These are phyloP conservation scores for Aureobasidium sp. DNA, from an alignment of 2,329 filamentous ascomycete species.

Conservation along the genomic window DNA sequence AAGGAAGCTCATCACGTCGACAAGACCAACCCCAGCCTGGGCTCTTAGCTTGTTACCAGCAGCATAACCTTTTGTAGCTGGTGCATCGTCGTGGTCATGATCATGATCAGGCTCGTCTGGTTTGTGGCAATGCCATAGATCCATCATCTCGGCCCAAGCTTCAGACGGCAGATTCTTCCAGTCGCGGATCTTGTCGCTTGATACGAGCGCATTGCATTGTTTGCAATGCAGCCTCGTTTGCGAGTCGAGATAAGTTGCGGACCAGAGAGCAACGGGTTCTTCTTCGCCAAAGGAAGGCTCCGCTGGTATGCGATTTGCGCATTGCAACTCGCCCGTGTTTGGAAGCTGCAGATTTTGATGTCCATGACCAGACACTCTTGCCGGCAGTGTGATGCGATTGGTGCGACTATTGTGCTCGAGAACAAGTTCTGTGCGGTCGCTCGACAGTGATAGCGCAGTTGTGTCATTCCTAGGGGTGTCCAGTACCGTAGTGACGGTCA, in stretches of 20 bases:
- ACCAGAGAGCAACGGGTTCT: constrained; percentile 36
- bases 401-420: constrained; percentile 38
- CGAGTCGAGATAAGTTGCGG: constrained; percentile 27
- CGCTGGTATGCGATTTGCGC: constrained; percentile 2
- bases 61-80: constrained; percentile 64
- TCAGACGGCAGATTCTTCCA: constrained; percentile 97
- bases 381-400: constrained; percentile 39
- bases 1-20: constrained; percentile 72
- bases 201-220: constrained; percentile 20
- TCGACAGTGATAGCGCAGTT: constrained; percentile 36
- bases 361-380: constrained; percentile 34
- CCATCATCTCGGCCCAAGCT: constrained; percentile 99
- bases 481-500: constrained; percentile 49
- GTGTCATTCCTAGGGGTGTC: constrained; percentile 33
- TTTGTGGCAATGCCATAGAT: constrained; percentile 99
- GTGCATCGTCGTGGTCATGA: constrained; percentile 37
- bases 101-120: constrained; percentile 52
- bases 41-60: constrained; percentile 67
- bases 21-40: constrained; percentile 59
- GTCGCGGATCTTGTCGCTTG: constrained; percentile 31
- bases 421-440: constrained; percentile 35
- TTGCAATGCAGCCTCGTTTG: constrained; percentile 21
- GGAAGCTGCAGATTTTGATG: constrained; percentile 17
- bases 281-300: constrained; percentile 10
- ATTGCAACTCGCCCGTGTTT: not conserved